These are phyloP conservation scores for Ocimum tenuiflorum DNA, from an alignment of 257 asterid genomes.

Conservation along the genomic window DNA sequence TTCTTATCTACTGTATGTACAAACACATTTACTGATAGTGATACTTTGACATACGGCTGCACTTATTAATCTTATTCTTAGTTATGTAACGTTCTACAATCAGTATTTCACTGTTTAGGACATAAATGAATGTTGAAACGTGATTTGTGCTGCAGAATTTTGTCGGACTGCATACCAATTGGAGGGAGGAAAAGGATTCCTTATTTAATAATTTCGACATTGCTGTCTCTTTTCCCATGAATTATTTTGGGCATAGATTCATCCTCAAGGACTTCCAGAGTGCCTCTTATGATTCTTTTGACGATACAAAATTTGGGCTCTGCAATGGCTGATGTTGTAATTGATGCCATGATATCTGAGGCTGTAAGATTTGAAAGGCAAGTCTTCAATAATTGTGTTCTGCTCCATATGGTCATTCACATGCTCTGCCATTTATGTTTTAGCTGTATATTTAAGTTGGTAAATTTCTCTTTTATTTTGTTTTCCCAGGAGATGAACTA, in stretches of 20 bases:
- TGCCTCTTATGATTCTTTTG: conserved; percentile 71
- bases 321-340: conserved; percentile 98
- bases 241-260: conserved; percentile 45
- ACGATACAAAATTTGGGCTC: conserved; percentile 88
- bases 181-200: conserved; percentile 83
- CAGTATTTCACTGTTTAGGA: neutral
- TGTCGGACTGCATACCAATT: conserved; percentile 88
- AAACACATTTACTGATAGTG: neutral
- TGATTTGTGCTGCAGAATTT: conserved; percentile 50
- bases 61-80: neutral
- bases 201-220: conserved; percentile 65
- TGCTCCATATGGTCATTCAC: too few species aligned
- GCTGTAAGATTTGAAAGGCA: conserved; percentile 86
- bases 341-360: conserved; percentile 99
- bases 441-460: neutral
- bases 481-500: conserved; percentile 13
- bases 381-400: conserved; percentile 18
- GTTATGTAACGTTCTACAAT: neutral
- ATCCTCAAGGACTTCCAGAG: conserved; percentile 53
- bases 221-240: conserved; percentile 86
- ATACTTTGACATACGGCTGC: neutral
- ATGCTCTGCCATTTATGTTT: too few species aligned
- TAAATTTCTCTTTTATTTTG: neutral
- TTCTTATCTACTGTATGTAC: neutral
- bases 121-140: neutral